Evolutionary conservation across 495 filamentous ascomycete species (phyloP), one percentile per base, ranked within the genome.

Genomic region (Choiromyces venosus): DNA sequence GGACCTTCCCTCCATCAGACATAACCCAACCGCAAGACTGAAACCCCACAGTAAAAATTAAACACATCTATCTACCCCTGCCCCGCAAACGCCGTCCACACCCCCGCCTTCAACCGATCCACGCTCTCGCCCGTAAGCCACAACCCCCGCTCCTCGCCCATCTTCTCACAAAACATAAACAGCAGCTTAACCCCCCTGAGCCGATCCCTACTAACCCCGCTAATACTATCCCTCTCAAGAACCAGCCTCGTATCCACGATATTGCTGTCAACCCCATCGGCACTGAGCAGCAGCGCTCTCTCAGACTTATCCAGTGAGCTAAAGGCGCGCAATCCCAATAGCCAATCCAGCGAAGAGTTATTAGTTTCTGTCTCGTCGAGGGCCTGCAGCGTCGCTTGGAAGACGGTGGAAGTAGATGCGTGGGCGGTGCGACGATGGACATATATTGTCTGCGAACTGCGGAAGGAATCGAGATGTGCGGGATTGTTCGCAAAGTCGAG

Each of bases 171-270:
- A 92, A 93, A 97, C 74, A 90, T 90, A 82, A 97, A 95, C 65
- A 99, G 81, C 14, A 94, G 77, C 71, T 87, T 87, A 35, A 97
- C 83, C 70, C 93, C 92, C 82, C 92, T 87, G 69, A 97, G 79
- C 2, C 88, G 84, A 81, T 95, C 92, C 46, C 88, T 86, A 76
- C 83, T 87, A 61, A 88, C 85, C 61, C 88, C 89, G 4, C 85
- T 84, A 56, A 91, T 82, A n/a, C 81, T 81, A 36, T 87, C 89
- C 36, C 86, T 86, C 72, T 90, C 87, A 36, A 97, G 84, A 33
- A 91, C 87, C 10, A 99, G 84, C 67, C 90, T 85, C 56, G 88
- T 88, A 83, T 99, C 95, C 7, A 97, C 90, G 7, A 90, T 89
- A 10, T 91, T 96, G 46, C 81, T 84, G 68, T 83, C 83, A 36